Evolutionary conservation across 2,329 filamentous ascomycete genomes (phyloP).

Genomic region (Alternaria sp.): DNA sequence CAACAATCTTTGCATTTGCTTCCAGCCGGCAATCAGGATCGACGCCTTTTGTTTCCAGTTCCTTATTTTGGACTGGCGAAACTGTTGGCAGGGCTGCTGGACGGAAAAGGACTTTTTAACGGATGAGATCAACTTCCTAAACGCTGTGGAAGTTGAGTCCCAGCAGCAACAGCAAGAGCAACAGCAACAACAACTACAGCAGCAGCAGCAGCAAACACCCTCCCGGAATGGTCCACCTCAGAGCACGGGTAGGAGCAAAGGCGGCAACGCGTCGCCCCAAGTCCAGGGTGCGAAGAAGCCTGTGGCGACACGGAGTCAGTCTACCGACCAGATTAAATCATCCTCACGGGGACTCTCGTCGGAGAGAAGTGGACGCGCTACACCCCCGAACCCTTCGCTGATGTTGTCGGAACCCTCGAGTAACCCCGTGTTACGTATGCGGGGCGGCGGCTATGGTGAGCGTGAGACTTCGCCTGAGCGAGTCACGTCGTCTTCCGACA

Average conservation of each 20-base stretch:
- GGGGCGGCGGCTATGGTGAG: slow-evolving; percentile 30
- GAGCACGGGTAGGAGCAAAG: slow-evolving; percentile 36
- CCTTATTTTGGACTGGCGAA: slow-evolving; percentile 91
- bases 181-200: slow-evolving; percentile 12
- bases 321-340: slow-evolving; percentile 41
- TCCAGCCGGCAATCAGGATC: slow-evolving; percentile 96
- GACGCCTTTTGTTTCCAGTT: slow-evolving; percentile 96
- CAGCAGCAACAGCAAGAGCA: slow-evolving; percentile 15
- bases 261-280: slow-evolving; percentile 39
- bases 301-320: slow-evolving; percentile 41
- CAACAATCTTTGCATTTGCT: slow-evolving; percentile 93
- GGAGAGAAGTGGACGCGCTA: slow-evolving; percentile 46
- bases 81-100: slow-evolving; percentile 96
- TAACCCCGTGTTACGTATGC: slow-evolving; percentile 30
- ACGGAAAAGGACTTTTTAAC: slow-evolving; percentile 76
- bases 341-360: slow-evolving; percentile 43
- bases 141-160: slow-evolving; percentile 29
- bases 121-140: slow-evolving; percentile 46
- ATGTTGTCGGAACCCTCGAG: slow-evolving; percentile 38
- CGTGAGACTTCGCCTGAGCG: slow-evolving; percentile 43
- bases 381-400: slow-evolving; percentile 40
- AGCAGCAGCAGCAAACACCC: slow-evolving; percentile 28
- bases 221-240: slow-evolving; percentile 41
- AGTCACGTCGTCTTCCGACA: slow-evolving; percentile 42
- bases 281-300: slow-evolving; percentile 39